Evolutionary conservation across 768 basidiomycete genomes (phyloP).

Genomic region (Astraeus odoratus): DNA sequence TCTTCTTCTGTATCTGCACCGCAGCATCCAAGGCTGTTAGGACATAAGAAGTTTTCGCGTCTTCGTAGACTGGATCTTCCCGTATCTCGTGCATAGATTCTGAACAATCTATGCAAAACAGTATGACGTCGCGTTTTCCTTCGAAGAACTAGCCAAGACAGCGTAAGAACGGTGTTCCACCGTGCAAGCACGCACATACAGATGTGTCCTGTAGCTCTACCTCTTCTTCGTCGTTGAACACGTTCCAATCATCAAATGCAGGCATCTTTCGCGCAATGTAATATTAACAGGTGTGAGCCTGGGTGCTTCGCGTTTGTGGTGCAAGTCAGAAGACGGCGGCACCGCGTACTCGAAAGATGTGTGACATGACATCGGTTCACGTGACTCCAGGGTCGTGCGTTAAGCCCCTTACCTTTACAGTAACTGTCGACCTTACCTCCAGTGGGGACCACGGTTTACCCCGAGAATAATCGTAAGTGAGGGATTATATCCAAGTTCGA

Average conservation of each 20-base stretch:
- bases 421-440: too few species aligned
- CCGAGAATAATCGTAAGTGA: too few species aligned
- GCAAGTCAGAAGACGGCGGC: too few species aligned
- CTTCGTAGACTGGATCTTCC: conserved; percentile 60
- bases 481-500: too few species aligned
- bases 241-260: conserved; percentile 77
- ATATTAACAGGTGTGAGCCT: too few species aligned
- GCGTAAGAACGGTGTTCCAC: background rate
- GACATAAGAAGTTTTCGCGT: conserved; percentile 66
- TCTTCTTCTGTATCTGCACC: conserved; percentile 82
- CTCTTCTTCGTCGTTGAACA: conserved; percentile 73
- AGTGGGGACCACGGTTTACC: too few species aligned
- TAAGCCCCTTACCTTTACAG: too few species aligned
- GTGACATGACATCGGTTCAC: too few species aligned
- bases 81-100: conserved; percentile 75
- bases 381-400: too few species aligned
- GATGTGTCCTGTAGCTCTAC: conserved; percentile 71
- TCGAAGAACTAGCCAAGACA: conserved; percentile 50
- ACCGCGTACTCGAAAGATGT: too few species aligned
- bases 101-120: conserved; percentile 96
- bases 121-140: conserved; percentile 74
- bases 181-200: conserved; percentile 30
- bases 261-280: background rate
- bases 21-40: conserved; percentile 77
- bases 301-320: too few species aligned